Conservation (phyloP, 805 yeast species). For the Barnettozyma populi region DNA sequence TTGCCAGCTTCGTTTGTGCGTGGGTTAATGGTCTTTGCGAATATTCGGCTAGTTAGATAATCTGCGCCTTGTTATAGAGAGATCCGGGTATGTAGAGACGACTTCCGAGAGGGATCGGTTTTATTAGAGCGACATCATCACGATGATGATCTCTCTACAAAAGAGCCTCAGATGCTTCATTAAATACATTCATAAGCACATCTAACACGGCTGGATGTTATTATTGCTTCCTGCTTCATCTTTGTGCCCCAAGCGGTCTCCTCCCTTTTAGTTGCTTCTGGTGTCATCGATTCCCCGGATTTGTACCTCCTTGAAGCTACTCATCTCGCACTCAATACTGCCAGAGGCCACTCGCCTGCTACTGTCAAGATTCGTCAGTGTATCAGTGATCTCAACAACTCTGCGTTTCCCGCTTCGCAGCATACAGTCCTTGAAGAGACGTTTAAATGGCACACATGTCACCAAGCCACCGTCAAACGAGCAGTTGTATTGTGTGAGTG, state of each 20-base stretch:
- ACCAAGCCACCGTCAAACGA: conserved; percentile 37
- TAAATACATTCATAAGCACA: neutral
- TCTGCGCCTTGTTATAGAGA: too few species aligned
- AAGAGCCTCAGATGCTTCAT: neutral
- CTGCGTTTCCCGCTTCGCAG: conserved; percentile 20
- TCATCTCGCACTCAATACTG: conserved; percentile 20
- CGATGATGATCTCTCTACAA: neutral
- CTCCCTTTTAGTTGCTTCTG: neutral
- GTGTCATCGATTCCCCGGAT: neutral
- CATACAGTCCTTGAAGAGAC: conserved; percentile 40
- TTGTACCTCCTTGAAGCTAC: conserved; percentile 4
- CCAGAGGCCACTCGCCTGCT: neutral
- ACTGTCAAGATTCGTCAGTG: conserved; percentile 24
- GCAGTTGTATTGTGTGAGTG: conserved; percentile 44
- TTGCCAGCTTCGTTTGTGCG: neutral
- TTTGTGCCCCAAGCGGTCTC: neutral
- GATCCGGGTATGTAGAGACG: too few species aligned
- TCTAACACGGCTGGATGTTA: neutral
- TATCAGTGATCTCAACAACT: conserved; percentile 35
- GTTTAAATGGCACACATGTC: conserved; percentile 43
- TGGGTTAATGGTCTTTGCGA: neutral
- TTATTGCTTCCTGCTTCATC: neutral
- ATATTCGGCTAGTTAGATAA: too few species aligned
- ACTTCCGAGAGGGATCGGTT: neutral
- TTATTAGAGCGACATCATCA: neutral